Conservation (phyloP, 202 grass and related monocot genomes). For the Schoenoplectus triqueter region DNA sequence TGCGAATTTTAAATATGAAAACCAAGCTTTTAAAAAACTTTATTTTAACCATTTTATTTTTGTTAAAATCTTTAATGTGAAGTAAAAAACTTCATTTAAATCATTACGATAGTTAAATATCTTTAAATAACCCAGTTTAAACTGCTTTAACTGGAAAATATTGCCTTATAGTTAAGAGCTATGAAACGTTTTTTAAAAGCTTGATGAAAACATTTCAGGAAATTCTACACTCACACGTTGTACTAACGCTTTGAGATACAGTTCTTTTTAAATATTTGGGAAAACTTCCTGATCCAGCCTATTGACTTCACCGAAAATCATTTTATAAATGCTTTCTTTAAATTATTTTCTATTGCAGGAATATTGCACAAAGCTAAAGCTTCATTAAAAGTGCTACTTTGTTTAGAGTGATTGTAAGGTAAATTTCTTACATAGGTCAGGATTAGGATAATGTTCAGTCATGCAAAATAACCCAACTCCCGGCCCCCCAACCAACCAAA, state of each 20-base stretch:
- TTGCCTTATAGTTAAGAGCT: too few relatives aligned
- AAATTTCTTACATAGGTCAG: background rate
- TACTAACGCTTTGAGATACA: background rate
- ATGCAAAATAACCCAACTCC: too few relatives aligned
- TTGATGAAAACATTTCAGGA: background rate
- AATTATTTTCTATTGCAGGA: background rate
- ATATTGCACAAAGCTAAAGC: background rate
- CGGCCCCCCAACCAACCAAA: background rate
- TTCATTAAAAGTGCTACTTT: background rate
- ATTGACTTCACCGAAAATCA: background rate
- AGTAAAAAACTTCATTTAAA: too few relatives aligned
- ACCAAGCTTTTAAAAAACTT: background rate
- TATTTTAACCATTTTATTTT: too few relatives aligned
- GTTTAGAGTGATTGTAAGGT: background rate
- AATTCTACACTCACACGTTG: background rate
- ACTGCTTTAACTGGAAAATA: too few relatives aligned
- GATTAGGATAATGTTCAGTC: too few relatives aligned
- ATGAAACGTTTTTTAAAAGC: too few relatives aligned
- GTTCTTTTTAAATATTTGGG: background rate
- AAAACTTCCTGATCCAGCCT: background rate
- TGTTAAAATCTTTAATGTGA: too few relatives aligned
- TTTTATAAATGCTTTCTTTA: background rate
- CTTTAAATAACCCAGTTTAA: too few relatives aligned
- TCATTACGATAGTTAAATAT: too few relatives aligned
- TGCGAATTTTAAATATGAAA: conserved; percentile 52